Base-by-base conservation (phyloP, 2,329 filamentous ascomycete species). In the Neurospora sp. region DNA sequence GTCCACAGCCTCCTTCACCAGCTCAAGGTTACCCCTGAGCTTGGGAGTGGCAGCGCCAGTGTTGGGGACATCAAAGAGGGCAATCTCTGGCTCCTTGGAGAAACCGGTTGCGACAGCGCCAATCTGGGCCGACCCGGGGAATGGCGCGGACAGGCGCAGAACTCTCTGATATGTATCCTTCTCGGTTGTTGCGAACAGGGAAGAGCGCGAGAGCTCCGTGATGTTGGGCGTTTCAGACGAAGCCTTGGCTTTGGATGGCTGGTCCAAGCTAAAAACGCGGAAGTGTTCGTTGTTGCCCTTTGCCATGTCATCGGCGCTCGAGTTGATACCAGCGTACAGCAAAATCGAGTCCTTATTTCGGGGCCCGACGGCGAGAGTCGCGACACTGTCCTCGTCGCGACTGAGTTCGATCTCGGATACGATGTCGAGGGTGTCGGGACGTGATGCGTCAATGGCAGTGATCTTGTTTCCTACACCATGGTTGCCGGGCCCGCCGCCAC, bases 391-490 rank as follows among this genome's bases (percentile, higher is more conserved):
- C 82, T 97, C 94, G 77, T 94, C 88, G 75, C 88, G 86, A 72
- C 91, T 91, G 67, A 97, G 88, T 71, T 93, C 89, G 76, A 95
- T 84, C 74, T 97, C 92, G 73, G 89, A 87, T 28, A 86, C 83
- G 74, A 90, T 83, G 72, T 88, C 85, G 67, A 92, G 82, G 66
- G 89, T 87, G 69, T 87, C 83, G 43, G 87, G 88, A 75, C 83
- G 83, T 19, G 87, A 88, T n/a, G 89, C 86, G 78, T 95, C 89
- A 72, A 97, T 84, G 15, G 93, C 83, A 38, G 88, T 89, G 77
- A 97, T 93, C 80, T 93, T 93, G 83, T 97, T 97, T 70, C 89
- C 89, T 28, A 97, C 92, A 65, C 93, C 93, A 74, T 88, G 93
- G 73, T 88, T 88, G 67, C 91, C 89, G 73, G 92, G 89, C 67